Percentiles rank a stretch among this genome's conserved stretches.
phyloP scores from a whole-genome alignment of 2,329 filamentous ascomycete genomes.

The Aspergillus puulaauensis region DNA sequence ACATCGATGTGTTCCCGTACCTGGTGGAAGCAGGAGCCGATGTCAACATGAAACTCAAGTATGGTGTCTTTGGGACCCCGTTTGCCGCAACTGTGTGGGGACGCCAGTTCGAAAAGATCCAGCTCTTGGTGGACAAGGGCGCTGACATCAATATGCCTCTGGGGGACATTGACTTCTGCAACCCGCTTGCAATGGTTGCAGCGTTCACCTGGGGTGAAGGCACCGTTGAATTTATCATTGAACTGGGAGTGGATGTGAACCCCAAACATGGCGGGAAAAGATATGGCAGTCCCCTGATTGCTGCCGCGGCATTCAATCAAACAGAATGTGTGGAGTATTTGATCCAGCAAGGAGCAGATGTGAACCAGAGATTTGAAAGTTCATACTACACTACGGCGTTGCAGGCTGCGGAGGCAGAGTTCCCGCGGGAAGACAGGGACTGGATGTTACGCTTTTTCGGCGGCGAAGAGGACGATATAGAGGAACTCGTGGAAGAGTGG shows the following conservation, averaged over 20 bases:
- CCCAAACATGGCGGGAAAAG: neutral
- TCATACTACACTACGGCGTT: neutral
- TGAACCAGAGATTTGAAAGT: neutral
- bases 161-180: neutral
- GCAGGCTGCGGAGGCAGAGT: neutral
- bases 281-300: neutral
- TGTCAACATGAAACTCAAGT: neutral
- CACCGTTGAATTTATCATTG: neutral
- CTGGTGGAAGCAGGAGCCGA: neutral
- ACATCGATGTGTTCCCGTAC: neutral
- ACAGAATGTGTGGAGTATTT: neutral
- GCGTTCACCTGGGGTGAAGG: neutral
- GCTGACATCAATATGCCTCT: constrained; percentile 7
- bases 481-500: neutral
- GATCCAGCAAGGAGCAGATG: neutral
- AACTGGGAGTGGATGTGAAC: neutral
- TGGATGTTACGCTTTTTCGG: neutral
- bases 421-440: neutral
- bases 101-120: neutral
- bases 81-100: constrained; percentile 1
- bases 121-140: constrained; percentile 1
- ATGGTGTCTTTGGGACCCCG: neutral
- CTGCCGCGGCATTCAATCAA: neutral
- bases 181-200: neutral
- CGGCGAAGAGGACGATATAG: neutral